phyloP scores from a whole-genome alignment of 768 basidiomycete species.

The Tylopilus vinaceipallidus region DNA sequence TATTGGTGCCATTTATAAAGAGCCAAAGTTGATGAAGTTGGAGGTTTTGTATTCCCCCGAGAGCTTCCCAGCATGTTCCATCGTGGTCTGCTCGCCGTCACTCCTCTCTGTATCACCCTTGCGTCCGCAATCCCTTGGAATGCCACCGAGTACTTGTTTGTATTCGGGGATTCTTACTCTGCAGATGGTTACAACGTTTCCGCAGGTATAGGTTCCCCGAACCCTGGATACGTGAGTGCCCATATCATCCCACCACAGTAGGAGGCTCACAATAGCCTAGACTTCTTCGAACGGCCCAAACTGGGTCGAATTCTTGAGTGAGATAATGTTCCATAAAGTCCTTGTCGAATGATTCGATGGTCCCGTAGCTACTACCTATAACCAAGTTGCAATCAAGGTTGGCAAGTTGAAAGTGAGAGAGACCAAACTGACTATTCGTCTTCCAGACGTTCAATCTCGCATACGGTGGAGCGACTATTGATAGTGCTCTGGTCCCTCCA shows the following conservation, averaged over 20 bases:
- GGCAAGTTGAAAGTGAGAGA: not conserved
- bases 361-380: conserved; percentile 47
- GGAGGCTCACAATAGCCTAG: conserved; percentile 28
- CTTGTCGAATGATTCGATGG: not conserved
- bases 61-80: conserved; percentile 12
- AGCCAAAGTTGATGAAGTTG: not conserved
- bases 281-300: conserved; percentile 62
- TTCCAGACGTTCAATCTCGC: conserved; percentile 62
- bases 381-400: conserved; percentile 53
- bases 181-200: conserved; percentile 59
- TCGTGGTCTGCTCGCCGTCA: conserved; percentile 1
- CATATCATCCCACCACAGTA: not conserved
- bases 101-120: conserved; percentile 1
- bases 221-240: conserved; percentile 47
- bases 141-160: conserved; percentile 52
- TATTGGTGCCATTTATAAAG: conserved; percentile 12
- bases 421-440: not conserved
- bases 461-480: conserved; percentile 65
- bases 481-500: conserved; percentile 54
- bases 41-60: not conserved
- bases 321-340: conserved; percentile 3
- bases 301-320: conserved; percentile 57
- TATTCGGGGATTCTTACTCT: conserved; percentile 66
- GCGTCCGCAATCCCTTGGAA: conserved; percentile 43
- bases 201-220: conserved; percentile 49